Evolutionary conservation across 768 basidiomycete species (phyloP), one percentile per base, ranked within the genome.

Genomic region (Mycena sanguinolenta): DNA sequence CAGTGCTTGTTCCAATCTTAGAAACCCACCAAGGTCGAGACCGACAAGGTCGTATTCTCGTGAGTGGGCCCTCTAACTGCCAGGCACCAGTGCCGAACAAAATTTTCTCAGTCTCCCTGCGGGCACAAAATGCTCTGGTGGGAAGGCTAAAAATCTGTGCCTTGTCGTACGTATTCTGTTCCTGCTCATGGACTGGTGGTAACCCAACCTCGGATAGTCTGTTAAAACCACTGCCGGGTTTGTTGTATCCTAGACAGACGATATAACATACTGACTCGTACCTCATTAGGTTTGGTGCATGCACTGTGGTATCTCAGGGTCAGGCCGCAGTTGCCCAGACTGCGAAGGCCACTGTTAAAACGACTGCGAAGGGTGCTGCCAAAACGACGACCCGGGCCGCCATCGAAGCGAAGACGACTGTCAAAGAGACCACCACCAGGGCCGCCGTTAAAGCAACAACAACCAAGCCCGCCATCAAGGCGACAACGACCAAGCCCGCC

Each of bases 281-380:
- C n/a, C n/a, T n/a, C n/a, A n/a, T n/a, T n/a, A n/a, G n/a, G n/a
- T 89, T 88, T 75, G 88, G 88, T 65, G 89, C 87, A 76, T 90
- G 89, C 64, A 83, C 85, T 16, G 87, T 83, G 25, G 85, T 89
- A 25, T 73, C 75, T 13, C 82, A 85, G 60, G 75, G 71, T 27
- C 28, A 65, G 50, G 60, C 67, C 50, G 59, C 73, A 9, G 66
- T 61, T 21, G 65, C 28, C 36, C 34, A 67, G 65, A 52, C 58
- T 5, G 50, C 71, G 16, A 59, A 61, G 44, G 52, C 67, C 32
- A 42, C 63, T 38, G 52, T 23, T 23, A 61, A 50, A 23, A 75
- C 73, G 67, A 67, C 70, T 59, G 53, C 75, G 16, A 57, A 67
- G 59, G 52, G 38, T 25, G 66, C 39, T 30, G 38, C 13, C 17